A percentile compares a stretch with the other conserved stretches of the same genome.
Conservation (phyloP, 2,329 filamentous ascomycete species). For the Trichoderma atroviride region DNA sequence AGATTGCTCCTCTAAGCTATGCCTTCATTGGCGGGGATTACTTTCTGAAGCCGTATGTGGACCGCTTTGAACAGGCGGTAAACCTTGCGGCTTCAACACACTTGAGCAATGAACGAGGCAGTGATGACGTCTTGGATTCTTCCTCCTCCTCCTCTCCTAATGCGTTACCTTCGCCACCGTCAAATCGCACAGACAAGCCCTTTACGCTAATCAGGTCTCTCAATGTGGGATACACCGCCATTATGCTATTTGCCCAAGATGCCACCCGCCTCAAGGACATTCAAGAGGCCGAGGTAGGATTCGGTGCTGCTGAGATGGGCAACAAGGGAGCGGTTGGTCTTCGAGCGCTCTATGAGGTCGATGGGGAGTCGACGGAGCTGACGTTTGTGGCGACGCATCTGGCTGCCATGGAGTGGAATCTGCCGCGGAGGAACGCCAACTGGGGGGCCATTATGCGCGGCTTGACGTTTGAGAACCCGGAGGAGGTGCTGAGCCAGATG, state of each 20-base stretch:
- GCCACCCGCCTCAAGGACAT: slow-evolving; percentile 63
- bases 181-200: slow-evolving; percentile 33
- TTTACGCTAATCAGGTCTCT: slow-evolving; percentile 73
- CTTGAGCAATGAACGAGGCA: slow-evolving; percentile 31
- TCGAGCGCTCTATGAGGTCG: slow-evolving; percentile 61
- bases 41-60: slow-evolving; percentile 75
- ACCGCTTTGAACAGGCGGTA: slow-evolving; percentile 70
- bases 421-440: slow-evolving; percentile 77
- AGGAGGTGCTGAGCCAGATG: slow-evolving; percentile 40
- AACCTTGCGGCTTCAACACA: slow-evolving; percentile 62
- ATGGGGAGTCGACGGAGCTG: slow-evolving; percentile 58
- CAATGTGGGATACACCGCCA: slow-evolving; percentile 85
- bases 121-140: slow-evolving; percentile 27
- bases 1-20: slow-evolving; percentile 81
- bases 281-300: slow-evolving; percentile 80
- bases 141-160: neutral
- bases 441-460: slow-evolving; percentile 83
- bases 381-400: slow-evolving; percentile 90
- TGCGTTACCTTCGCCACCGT: slow-evolving; percentile 19
- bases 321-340: slow-evolving; percentile 93
- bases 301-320: slow-evolving; percentile 85
- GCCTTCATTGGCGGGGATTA: slow-evolving; percentile 79
- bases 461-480: slow-evolving; percentile 70
- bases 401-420: slow-evolving; percentile 81
- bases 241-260: slow-evolving; percentile 80